Conservation (phyloP, 2,329 filamentous ascomycete species). For the Didymella lethalis region DNA sequence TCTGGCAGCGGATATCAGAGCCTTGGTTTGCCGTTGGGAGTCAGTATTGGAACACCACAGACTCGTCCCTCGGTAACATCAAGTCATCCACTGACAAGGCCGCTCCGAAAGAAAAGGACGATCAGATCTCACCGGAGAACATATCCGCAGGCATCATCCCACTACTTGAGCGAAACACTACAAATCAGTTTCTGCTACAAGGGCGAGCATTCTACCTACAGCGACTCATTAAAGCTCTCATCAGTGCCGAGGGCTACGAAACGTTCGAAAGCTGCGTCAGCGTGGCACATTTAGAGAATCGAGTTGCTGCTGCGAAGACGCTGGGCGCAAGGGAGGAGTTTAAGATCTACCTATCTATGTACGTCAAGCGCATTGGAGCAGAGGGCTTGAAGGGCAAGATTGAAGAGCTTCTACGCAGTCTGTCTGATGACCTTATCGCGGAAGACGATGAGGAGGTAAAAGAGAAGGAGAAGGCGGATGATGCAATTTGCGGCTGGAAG, state of each 20-base stretch:
- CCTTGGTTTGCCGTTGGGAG: slow-evolving; percentile 98
- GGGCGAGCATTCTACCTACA: slow-evolving; percentile 92
- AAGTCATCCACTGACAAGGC: slow-evolving; percentile 64
- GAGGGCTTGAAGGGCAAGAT: slow-evolving; percentile 89
- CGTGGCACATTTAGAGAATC: slow-evolving; percentile 93
- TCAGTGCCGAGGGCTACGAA: slow-evolving; percentile 90
- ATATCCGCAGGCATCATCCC: slow-evolving; percentile 93
- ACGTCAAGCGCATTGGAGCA: slow-evolving; percentile 91
- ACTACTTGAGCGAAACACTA: slow-evolving; percentile 91
- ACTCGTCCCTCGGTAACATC: slow-evolving; percentile 83
- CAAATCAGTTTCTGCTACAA: slow-evolving; percentile 88
- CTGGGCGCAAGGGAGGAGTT: slow-evolving; percentile 91
- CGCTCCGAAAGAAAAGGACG: slow-evolving; percentile 51
- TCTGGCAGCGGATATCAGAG: slow-evolving; percentile 95
- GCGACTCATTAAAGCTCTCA: slow-evolving; percentile 85
- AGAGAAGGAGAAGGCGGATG: slow-evolving; percentile 62
- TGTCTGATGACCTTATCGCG: slow-evolving; percentile 75
- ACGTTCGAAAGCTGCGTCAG: slow-evolving; percentile 89
- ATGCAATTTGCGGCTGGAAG: slow-evolving; percentile 90
- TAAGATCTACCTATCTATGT: slow-evolving; percentile 95
- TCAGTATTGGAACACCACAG: slow-evolving; percentile 98
- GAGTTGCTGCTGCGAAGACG: slow-evolving; percentile 86
- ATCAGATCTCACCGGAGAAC: slow-evolving; percentile 62
- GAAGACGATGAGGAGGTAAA: slow-evolving; percentile 66
- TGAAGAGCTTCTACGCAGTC: slow-evolving; percentile 84